Evolutionary conservation across 129 eudicot species (phyloP), one percentile per base, ranked within the genome.

Genomic region (Pseudognaphalium luteoalbum): DNA sequence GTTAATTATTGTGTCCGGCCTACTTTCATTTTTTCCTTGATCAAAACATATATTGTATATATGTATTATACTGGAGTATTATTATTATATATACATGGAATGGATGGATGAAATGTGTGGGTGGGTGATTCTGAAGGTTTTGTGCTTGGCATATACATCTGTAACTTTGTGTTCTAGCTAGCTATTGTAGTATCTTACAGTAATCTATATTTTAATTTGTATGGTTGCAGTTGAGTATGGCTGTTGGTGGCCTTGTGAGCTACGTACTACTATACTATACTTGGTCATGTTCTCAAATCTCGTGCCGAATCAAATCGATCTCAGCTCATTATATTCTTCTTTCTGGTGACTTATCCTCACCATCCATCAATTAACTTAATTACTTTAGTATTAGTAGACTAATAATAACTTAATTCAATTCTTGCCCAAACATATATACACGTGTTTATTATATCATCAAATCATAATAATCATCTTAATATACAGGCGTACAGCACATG

Each of bases 201-300:
- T 11, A 11, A 44, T 14, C 8, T 41, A 41, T 41, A 41, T 25
- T 25, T 25, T 32, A 32, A 0, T 32, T 32, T 32, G 4, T 1
- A 32, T 32, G 70, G 50, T 21, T 71, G 32, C 77, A 79, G 67
- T 71, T 76, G 30, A 4, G 16, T 25, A 19, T 59, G 81, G 52
- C 5, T 44, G 52, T 44, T 44, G 52, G 66, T 50, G 78, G 62
- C 62, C 75, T 71, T 76, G 85, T 76, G 85, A 71, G 81, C 85
- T 75, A 74, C n/a, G n/a, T n/a, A n/a, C n/a, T n/a, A n/a, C n/a
- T n/a, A n/a, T n/a, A n/a, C 28, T 25, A 25, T 25, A 25, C 81
- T 62, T 67, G 8, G 35, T 30, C 33, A 30, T 74, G n/a, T 59
- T 68, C 80, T 81, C 10, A 73, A 44, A 68, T 54, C 16, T 47